Evolutionary conservation across 176 grass and related monocot species (phyloP).

Genomic region (Musa schizocarpa): DNA sequence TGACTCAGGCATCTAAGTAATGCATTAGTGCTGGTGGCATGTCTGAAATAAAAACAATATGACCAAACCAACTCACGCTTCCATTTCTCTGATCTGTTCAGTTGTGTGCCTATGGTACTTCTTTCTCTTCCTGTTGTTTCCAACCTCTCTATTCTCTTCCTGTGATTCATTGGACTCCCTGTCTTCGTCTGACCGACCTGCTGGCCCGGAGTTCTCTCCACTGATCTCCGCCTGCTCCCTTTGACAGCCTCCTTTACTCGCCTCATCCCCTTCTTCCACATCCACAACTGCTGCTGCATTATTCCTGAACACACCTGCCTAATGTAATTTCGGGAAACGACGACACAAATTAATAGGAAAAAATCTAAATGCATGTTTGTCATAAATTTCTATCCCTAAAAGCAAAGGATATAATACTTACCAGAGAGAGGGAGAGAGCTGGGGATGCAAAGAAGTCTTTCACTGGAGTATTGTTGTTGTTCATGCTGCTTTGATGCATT

Average conservation of each 20-base stretch:
- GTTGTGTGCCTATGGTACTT: constrained; percentile 60
- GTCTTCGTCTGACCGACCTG: constrained; percentile 19
- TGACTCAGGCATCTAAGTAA: not conserved
- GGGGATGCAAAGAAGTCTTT: constrained; percentile 74
- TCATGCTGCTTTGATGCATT: constrained; percentile 26
- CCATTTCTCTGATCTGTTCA: constrained; percentile 65
- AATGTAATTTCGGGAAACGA: not conserved
- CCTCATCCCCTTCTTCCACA: constrained; percentile 38
- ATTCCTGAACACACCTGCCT: constrained; percentile 63
- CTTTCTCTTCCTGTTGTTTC: constrained; percentile 42
- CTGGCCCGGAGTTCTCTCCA: constrained; percentile 43
- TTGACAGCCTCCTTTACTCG: constrained; percentile 2
- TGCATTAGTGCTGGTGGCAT: not conserved
- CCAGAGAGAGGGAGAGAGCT: constrained; percentile 77
- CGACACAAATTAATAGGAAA: not conserved
- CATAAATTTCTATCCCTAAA: not conserved
- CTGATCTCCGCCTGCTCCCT: constrained; percentile 29
- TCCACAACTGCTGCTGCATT: constrained; percentile 25
- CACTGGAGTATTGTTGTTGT: constrained; percentile 27
- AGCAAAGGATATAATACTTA: constrained; percentile 20
- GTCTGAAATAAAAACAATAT: not conserved
- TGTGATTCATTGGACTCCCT: constrained; percentile 2
- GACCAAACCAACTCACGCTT: constrained; percentile 45
- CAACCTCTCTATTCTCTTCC: constrained; percentile 18
- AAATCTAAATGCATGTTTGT: not conserved